These are phyloP conservation scores for Pseudocercospora ulei DNA, from an alignment of 2,329 filamentous ascomycete species.

Conservation along the genomic window DNA sequence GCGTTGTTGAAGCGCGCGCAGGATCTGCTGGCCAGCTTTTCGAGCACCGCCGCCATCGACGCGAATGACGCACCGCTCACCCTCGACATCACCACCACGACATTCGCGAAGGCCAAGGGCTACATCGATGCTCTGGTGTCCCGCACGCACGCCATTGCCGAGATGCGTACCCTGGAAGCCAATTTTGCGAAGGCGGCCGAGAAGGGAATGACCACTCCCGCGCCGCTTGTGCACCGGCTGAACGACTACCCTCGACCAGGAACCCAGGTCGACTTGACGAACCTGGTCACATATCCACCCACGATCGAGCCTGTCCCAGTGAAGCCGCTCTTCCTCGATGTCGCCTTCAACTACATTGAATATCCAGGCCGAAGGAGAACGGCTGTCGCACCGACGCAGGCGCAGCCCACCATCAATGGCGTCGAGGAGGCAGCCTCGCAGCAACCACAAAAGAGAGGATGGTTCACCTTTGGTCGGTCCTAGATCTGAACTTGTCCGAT, in stretches of 20 bases:
- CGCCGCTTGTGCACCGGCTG: conserved; percentile 64
- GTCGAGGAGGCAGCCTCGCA: conserved; percentile 27
- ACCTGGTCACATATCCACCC: conserved; percentile 79
- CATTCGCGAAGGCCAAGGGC: conserved; percentile 50
- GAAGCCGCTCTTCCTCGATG: conserved; percentile 91
- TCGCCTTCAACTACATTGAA: conserved; percentile 94
- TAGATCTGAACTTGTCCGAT: neutral
- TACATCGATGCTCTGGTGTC: conserved; percentile 63
- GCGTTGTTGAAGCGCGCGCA: conserved; percentile 68
- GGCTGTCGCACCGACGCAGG: conserved; percentile 23
- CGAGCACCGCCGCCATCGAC: conserved; percentile 12
- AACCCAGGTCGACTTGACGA: conserved; percentile 56
- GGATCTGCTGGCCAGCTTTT: conserved; percentile 45
- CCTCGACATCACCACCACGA: conserved; percentile 54
- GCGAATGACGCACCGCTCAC: conserved; percentile 47
- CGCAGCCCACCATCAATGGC: conserved; percentile 24
- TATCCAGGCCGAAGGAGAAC: conserved; percentile 58
- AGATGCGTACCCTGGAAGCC: conserved; percentile 57
- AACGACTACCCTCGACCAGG: conserved; percentile 62
- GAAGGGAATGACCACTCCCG: conserved; percentile 38
- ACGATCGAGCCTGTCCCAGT: conserved; percentile 73
- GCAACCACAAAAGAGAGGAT: conserved; percentile 42
- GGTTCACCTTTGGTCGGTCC: conserved; percentile 45
- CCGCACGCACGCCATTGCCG: conserved; percentile 74
- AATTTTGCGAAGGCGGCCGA: conserved; percentile 44